A percentile compares a stretch with the other conserved stretches of the same genome.
These are phyloP conservation scores for Russula earlei DNA, from an alignment of 768 basidiomycete genomes.

Conservation along the genomic window DNA sequence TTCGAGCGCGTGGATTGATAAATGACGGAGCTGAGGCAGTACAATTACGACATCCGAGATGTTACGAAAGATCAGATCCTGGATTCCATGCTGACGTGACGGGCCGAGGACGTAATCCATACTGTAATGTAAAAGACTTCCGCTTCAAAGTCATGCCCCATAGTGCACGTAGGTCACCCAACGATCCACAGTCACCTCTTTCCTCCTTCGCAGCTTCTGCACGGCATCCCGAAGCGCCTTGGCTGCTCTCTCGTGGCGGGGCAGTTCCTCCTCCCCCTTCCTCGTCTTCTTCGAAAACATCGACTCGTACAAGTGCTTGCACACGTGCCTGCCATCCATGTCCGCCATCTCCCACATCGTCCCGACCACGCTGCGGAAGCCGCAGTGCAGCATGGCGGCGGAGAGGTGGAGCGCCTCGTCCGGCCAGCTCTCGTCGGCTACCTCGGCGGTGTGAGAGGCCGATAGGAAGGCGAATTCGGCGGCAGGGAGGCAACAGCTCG, in stretches of 20 bases:
- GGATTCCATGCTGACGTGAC: too few relatives aligned
- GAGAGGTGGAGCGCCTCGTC: slow-evolving; percentile 17
- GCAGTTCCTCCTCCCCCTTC: not conserved
- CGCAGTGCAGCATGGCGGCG: slow-evolving; percentile 15
- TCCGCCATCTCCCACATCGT: slow-evolving; percentile 18
- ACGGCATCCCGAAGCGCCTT: not conserved
- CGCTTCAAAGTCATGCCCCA: slow-evolving; percentile 10
- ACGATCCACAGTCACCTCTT: not conserved
- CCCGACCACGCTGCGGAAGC: slow-evolving; percentile 9
- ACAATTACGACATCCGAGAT: too few relatives aligned
- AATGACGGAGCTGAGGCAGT: too few relatives aligned
- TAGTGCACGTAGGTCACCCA: slow-evolving; percentile 16
- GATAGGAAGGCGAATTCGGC: slow-evolving; percentile 11
- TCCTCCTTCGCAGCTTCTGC: slow-evolving; percentile 1
- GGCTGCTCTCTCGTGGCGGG: not conserved
- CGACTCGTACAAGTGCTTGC: slow-evolving; percentile 1
- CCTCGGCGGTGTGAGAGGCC: slow-evolving; percentile 2
- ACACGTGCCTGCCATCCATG: slow-evolving; percentile 10
- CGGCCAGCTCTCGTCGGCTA: not conserved
- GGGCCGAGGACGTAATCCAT: too few relatives aligned
- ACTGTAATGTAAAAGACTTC: too few relatives aligned
- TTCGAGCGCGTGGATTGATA: too few relatives aligned
- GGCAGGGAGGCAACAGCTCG: not conserved
- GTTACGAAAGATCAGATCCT: too few relatives aligned
- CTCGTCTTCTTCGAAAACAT: not conserved